Evolutionary conservation across 1,284 basidiomycete species (phyloP).

Genomic region (Cutaneotrichosporon sp.): DNA sequence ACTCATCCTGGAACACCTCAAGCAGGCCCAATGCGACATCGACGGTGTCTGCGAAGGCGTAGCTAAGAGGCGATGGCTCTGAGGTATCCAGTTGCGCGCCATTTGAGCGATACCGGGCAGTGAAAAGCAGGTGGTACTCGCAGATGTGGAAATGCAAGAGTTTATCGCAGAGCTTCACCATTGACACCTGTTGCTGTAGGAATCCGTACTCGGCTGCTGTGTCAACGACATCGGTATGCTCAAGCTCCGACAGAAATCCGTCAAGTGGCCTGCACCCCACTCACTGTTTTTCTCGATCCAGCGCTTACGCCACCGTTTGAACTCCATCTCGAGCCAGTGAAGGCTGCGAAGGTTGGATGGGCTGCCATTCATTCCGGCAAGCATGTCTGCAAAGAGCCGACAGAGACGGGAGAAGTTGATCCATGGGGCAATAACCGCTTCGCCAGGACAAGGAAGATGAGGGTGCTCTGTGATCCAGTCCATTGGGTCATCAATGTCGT

Average conservation of each 20-base stretch:
- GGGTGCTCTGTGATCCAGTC: conserved; percentile 36
- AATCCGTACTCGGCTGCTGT: conserved; percentile 19
- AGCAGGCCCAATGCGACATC: conserved; percentile 23
- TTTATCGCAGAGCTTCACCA: conserved; percentile 20
- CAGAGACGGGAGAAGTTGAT: conserved; percentile 28
- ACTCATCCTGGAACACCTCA: conserved; percentile 23
- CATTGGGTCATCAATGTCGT: conserved; percentile 23
- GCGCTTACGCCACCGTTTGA: conserved; percentile 24
- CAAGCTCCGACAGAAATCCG: too few relatives aligned
- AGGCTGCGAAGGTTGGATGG: conserved; percentile 25
- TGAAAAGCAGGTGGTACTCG: conserved; percentile 27
- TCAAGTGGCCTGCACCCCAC: not conserved
- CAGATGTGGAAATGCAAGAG: conserved; percentile 28
- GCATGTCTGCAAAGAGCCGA: conserved; percentile 25
- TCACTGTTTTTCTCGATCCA: conserved; percentile 30
- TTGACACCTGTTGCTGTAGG: conserved; percentile 19
- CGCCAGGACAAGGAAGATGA: conserved; percentile 27
- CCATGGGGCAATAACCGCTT: conserved; percentile 32
- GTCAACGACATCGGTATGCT: too few relatives aligned
- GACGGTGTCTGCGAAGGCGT: conserved; percentile 21
- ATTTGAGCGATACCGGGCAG: conserved; percentile 17
- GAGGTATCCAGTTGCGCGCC: conserved; percentile 16
- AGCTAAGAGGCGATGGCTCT: conserved; percentile 15
- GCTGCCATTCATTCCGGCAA: conserved; percentile 27
- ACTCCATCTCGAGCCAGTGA: conserved; percentile 29